Evolutionary conservation across 352 stramenopile genomes (phyloP), one percentile per base, ranked within the genome.

Genomic region (Phytophthora hibernalis): DNA sequence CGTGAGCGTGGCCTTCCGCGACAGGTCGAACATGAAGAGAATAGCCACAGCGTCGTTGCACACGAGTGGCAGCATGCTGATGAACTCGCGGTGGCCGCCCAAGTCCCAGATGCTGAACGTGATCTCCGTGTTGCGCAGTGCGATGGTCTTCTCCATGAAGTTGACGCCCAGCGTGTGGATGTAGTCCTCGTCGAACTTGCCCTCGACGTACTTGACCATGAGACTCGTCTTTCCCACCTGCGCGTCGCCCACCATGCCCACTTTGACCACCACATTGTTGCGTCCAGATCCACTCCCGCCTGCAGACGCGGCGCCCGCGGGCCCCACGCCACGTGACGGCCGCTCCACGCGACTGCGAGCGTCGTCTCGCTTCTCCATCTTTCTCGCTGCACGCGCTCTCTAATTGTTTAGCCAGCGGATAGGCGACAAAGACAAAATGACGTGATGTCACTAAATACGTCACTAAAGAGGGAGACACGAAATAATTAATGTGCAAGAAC

Each of bases 141-240:
- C 94, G 54, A 98, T 97, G 2, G 89, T 97, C 72, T 98, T 98
- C 74, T 98, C 94, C 93, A 98, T 98, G 62, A 98, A 98, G 65
- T 98, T 98, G 11, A 98, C 94, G 42, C 94, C 91, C 44, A 98
- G 78, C 18, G 95, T 98, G 88, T 98, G 94, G 75, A 98, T 98
- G 75, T 98, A 98, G 65, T 98, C 92, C 65, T 98, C 93, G 73
- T 98, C 95, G 71, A 98, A 98, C 77, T 97, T 97, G 72, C 94
- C 93, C 59, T 98, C 92, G 22, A 98, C 93, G 76, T 98, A 98
- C 65, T 98, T 97, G 71, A 98, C 93, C 95, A 98, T 98, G 64
- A 98, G 87, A 54, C 92, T 98, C 20, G 95, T 98, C 68, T 98
- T 98, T 48, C 95, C 95, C 47, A 98, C 93, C 58, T 97, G 93